These are phyloP conservation scores for Aspergillus candidus DNA, from an alignment of 2,329 filamentous ascomycete species.

Conservation along the genomic window DNA sequence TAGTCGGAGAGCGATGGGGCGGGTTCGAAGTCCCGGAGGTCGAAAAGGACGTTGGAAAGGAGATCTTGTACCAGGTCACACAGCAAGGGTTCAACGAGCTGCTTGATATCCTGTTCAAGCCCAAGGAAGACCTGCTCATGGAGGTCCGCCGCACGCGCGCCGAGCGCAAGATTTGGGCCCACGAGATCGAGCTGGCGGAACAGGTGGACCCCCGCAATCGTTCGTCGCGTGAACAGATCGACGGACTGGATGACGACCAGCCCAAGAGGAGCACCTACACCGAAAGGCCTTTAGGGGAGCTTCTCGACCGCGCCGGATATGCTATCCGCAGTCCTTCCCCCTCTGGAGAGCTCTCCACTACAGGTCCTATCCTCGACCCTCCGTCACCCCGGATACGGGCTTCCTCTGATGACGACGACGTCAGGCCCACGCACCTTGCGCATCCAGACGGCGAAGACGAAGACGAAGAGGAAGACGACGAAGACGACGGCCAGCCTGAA, in stretches of 20 bases:
- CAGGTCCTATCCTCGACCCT: slow-evolving; percentile 21
- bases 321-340: slow-evolving; percentile 20
- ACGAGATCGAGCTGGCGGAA: slow-evolving; percentile 37
- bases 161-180: slow-evolving; percentile 51
- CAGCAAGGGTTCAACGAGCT: slow-evolving; percentile 92
- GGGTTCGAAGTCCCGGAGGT: slow-evolving; percentile 72
- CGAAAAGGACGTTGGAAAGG: slow-evolving; percentile 75
- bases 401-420: slow-evolving; percentile 17
- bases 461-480: slow-evolving; percentile 12
- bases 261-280: slow-evolving; percentile 26
- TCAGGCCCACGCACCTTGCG: slow-evolving; percentile 9
- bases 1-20: slow-evolving; percentile 63
- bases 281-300: slow-evolving; percentile 37
- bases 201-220: slow-evolving; percentile 24
- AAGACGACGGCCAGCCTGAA: not conserved
- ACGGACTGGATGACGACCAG: slow-evolving; percentile 6
- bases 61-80: slow-evolving; percentile 84
- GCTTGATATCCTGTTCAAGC: slow-evolving; percentile 77
- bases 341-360: slow-evolving; percentile 10
- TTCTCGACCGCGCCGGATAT: slow-evolving; percentile 41
- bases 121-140: slow-evolving; percentile 69
- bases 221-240: slow-evolving; percentile 1
- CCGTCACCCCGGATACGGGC: slow-evolving; percentile 14
- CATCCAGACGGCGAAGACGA: slow-evolving; percentile 16
- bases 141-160: slow-evolving; percentile 58